phyloP scores from a whole-genome alignment of 306 rosid genomes.

The Castanea crenata region DNA sequence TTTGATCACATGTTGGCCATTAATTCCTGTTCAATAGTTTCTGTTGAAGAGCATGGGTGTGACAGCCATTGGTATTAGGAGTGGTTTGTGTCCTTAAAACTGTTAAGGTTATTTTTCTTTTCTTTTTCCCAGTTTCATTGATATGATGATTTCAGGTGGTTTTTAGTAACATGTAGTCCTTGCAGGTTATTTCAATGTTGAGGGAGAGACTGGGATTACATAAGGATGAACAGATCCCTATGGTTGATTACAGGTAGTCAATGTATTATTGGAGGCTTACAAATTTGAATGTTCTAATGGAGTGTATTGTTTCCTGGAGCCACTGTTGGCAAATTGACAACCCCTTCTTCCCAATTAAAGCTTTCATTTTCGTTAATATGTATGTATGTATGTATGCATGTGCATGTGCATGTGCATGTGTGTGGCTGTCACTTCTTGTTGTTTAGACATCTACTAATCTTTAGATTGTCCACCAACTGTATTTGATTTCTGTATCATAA shows the following conservation, averaged over 20 bases:
- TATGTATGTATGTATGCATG: too few species aligned
- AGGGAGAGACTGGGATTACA: conserved; percentile 67
- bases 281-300: neutral
- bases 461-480: neutral
- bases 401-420: too few species aligned
- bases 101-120: neutral
- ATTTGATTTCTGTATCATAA: neutral
- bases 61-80: neutral
- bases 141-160: conserved; percentile 7
- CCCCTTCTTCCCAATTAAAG: neutral
- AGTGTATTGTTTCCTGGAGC: neutral
- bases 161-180: conserved; percentile 16
- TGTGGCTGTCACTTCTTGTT: neutral
- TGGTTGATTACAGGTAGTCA: conserved; percentile 77
- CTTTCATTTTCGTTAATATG: neutral
- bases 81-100: neutral
- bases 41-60: conserved; percentile 13
- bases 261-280: conserved; percentile 15
- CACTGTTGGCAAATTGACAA: neutral
- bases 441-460: neutral
- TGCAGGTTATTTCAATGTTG: conserved; percentile 73
- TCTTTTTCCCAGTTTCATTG: neutral
- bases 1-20: neutral
- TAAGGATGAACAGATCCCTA: conserved; percentile 50
- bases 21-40: conserved; percentile 5